phyloP scores from a whole-genome alignment of 306 rosid genomes.

The Malus asiatica region DNA sequence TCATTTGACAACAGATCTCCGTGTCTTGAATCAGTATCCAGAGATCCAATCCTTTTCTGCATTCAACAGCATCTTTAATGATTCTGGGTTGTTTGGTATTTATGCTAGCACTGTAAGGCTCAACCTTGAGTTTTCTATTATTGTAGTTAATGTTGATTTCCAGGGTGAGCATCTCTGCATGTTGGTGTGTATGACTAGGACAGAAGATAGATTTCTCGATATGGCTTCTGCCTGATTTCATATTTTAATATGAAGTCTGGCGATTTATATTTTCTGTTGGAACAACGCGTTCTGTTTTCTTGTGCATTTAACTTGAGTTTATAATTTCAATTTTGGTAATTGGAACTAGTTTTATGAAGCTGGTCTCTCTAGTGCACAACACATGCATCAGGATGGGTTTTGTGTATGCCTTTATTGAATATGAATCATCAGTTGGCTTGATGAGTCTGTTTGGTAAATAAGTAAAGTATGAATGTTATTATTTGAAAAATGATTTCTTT shows the following conservation, averaged over 20 bases:
- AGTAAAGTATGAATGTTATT: neutral
- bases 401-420: neutral
- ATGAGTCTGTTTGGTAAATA: neutral
- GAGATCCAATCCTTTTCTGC: slow-evolving; percentile 84
- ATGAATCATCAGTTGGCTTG: neutral
- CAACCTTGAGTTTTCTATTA: neutral
- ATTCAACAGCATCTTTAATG: slow-evolving; percentile 87
- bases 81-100: slow-evolving; percentile 81
- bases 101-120: slow-evolving; percentile 76
- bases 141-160: neutral
- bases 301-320: neutral
- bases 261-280: neutral
- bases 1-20: slow-evolving; percentile 52
- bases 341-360: neutral
- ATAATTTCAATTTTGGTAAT: neutral
- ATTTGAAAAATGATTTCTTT: neutral
- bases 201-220: neutral
- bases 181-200: neutral
- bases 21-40: slow-evolving; percentile 69
- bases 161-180: neutral
- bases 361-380: no score
- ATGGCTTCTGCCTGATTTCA: neutral
- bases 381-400: no score
- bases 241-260: neutral
- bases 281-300: neutral